Conservation (phyloP, 2,329 filamentous ascomycete genomes). For the Truncatella angustata region DNA sequence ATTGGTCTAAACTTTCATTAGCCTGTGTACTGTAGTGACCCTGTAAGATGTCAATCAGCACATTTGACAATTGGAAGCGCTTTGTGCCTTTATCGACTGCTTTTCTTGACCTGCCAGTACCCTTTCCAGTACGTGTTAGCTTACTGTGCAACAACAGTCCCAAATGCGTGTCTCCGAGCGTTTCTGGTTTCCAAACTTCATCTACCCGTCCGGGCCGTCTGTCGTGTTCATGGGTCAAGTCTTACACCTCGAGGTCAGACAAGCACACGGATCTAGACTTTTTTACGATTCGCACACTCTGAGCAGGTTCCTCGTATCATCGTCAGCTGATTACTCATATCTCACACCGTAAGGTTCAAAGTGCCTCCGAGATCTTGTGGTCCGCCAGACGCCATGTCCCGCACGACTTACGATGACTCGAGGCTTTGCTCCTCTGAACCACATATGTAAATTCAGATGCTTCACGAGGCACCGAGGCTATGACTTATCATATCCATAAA, state of each 20-base stretch:
- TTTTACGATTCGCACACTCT: too few relatives aligned
- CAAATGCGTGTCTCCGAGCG: not conserved
- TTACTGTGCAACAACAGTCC: not conserved
- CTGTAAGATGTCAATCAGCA: too few relatives aligned
- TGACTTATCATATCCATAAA: too few relatives aligned
- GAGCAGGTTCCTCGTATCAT: not conserved
- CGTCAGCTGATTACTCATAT: constrained; percentile 5
- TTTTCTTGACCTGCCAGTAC: not conserved
- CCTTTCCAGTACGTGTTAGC: not conserved
- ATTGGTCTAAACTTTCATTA: not conserved
- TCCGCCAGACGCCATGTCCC: too few relatives aligned
- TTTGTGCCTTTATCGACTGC: not conserved
- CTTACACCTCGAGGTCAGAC: not conserved
- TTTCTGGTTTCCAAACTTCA: not conserved
- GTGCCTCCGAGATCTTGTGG: not conserved
- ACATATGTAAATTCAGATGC: too few relatives aligned
- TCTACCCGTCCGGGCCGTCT: constrained; percentile 2
- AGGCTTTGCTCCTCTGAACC: too few relatives aligned
- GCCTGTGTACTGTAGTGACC: too few relatives aligned
- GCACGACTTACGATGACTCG: too few relatives aligned
- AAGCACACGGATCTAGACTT: too few relatives aligned
- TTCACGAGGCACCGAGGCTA: too few relatives aligned
- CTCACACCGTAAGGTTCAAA: not conserved
- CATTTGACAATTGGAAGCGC: not conserved
- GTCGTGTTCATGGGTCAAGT: not conserved